A percentile compares a stretch with the other conserved stretches of the same genome.
Evolutionary conservation across 257 asterid species (phyloP).

Genomic region (Gentiana straminea): DNA sequence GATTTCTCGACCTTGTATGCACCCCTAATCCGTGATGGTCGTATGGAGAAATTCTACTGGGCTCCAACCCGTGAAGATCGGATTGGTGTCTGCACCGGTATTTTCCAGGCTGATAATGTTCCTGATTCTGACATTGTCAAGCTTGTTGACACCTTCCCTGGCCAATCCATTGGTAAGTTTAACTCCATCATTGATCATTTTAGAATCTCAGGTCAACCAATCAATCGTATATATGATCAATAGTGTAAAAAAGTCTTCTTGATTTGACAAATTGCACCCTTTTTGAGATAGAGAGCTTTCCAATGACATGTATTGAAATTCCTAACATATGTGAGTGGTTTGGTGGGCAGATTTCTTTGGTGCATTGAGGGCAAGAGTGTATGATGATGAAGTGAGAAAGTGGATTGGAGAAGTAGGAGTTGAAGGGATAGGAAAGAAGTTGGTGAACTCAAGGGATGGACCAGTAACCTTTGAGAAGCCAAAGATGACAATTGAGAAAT

Average conservation of each 20-base stretch:
- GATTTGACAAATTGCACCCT: too few species aligned
- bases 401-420: slow-evolving; percentile 51
- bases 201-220: too few species aligned
- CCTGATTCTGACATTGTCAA: slow-evolving; percentile 35
- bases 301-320: too few species aligned
- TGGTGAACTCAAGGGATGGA: slow-evolving; percentile 71
- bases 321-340: too few species aligned
- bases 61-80: slow-evolving; percentile 87
- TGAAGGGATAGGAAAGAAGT: slow-evolving; percentile 40
- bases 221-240: too few species aligned
- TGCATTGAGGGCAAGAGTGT: slow-evolving; percentile 80
- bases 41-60: slow-evolving; percentile 97
- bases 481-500: slow-evolving; percentile 53
- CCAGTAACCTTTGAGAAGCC: slow-evolving; percentile 76
- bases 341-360: slow-evolving; percentile 63
- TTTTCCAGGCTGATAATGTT: slow-evolving; percentile 54
- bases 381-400: slow-evolving; percentile 67
- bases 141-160: slow-evolving; percentile 77
- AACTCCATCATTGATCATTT: too few species aligned
- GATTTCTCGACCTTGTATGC: slow-evolving; percentile 84
- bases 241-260: too few species aligned
- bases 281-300: too few species aligned
- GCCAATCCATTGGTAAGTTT: slow-evolving; percentile 75
- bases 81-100: slow-evolving; percentile 74
- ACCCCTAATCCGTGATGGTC: slow-evolving; percentile 89